Base-by-base conservation (phyloP, 2,329 filamentous ascomycete genomes). In the Sclerotinia spermophila region DNA sequence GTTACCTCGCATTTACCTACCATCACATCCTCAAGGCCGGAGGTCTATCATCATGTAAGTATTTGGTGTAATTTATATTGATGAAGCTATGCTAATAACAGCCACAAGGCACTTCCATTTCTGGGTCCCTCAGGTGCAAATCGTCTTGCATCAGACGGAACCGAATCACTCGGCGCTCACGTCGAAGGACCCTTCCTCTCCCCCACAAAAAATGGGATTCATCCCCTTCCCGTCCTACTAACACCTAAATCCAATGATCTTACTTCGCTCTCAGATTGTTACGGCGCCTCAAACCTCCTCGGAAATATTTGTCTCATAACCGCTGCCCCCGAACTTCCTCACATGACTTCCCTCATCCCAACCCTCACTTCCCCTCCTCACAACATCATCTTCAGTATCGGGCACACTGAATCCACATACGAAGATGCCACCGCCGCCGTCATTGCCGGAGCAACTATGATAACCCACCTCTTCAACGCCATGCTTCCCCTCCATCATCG, bases 401-500 rank as follows among this genome's bases (percentile, higher is more conserved):
- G 94, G 11, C 94, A 97, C 81, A 93, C 93, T 0, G 92, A 96
- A 79, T 92, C 93, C 21, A 93, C 91, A 0, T 97, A 95, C 79
- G 92, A 96, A 80, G 86, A 95, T 78, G 93, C 92, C 1, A 88
- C 90, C 5, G 82, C 83, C 6, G 92, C 92, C 30, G 86, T 96
- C 5, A 84, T 83, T n/a, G 85, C 89, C 10, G 94, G 94, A 67
- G 92, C 92, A 2, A 92, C 87, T 64, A 97, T 96, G 92, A 92
- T 97, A 75, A 97, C 94, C 0, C 94, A 97, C 78, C 85, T 97
- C 1, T 97, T 97, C 87, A 97, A 97, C 79, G 94, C 94, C 38
- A 97, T 97, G 94, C 87, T 90, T 0, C 93, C 93, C 21, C 87
- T 97, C 66, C 92, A 96, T 80, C 93, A 97, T 83, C 91, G 94